Conservation (phyloP, 371 early-diverging fungal genomes). For the Dinochytrium kinnereticum region DNA sequence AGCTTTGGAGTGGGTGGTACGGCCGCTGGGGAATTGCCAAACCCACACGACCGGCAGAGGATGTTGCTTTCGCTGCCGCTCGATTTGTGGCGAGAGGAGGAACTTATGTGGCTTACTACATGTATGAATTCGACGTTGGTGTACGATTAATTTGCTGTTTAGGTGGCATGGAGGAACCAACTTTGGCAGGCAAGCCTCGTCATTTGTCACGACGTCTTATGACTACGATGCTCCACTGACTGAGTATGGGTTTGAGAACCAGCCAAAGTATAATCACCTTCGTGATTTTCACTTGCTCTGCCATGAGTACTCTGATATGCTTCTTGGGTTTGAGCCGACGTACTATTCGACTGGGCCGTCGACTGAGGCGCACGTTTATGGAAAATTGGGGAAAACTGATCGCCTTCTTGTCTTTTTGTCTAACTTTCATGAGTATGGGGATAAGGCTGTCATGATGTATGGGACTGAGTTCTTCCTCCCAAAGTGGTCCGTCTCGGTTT, state of each 20-base stretch:
- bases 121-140: background rate
- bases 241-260: conserved; percentile 58
- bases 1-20: background rate
- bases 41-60: background rate
- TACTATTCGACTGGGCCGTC: background rate
- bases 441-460: conserved; percentile 15
- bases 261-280: conserved; percentile 58
- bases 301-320: conserved; percentile 32
- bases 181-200: background rate
- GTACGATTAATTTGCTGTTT: background rate
- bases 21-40: background rate
- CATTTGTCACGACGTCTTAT: conserved; percentile 55
- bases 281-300: conserved; percentile 43
- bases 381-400: conserved; percentile 7
- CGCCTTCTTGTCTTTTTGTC: conserved; percentile 42
- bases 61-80: background rate
- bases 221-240: conserved; percentile 63
- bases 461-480: conserved; percentile 23
- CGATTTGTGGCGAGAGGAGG: background rate
- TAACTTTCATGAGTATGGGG: conserved; percentile 32
- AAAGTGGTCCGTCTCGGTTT: conserved; percentile 34
- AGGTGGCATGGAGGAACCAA: background rate
- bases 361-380: conserved; percentile 18
- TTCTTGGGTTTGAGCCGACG: background rate
- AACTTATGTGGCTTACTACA: background rate